phyloP scores from a whole-genome alignment of 192 early-diverging fungal species.

The Coemansia sp. region DNA sequence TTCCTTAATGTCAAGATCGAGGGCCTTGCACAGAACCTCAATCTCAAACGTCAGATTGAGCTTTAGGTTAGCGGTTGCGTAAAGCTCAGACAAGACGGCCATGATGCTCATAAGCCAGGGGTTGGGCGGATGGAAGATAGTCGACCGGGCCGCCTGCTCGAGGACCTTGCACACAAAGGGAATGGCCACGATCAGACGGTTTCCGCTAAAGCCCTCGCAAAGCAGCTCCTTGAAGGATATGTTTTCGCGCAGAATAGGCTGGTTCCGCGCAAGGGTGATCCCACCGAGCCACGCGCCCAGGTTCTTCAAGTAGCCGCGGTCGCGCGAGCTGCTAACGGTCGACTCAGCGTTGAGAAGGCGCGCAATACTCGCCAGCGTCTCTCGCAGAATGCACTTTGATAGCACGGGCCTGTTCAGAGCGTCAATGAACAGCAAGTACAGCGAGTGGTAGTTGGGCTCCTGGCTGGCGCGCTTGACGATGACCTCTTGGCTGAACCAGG shows the following conservation, averaged over 20 bases:
- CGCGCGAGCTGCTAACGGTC: constrained; percentile 83
- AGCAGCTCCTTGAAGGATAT: constrained; percentile 92
- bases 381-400: constrained; percentile 74
- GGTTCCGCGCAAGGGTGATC: constrained; percentile 94
- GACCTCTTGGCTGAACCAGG: constrained; percentile 96
- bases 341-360: constrained; percentile 91
- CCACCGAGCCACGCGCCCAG: constrained; percentile 96
- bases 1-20: constrained; percentile 79
- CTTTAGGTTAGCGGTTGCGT: constrained; percentile 90
- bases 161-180: constrained; percentile 98
- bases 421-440: constrained; percentile 86
- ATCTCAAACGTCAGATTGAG: constrained; percentile 97
- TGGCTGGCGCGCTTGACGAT: constrained; percentile 94
- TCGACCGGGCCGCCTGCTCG: constrained; percentile 80
- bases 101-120: constrained; percentile 98
- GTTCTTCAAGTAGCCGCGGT: constrained; percentile 90
- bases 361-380: constrained; percentile 85
- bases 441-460: constrained; percentile 94
- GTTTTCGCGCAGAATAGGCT: constrained; percentile 94
- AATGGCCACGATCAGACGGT: constrained; percentile 90
- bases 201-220: constrained; percentile 85
- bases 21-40: constrained; percentile 94
- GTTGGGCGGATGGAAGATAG: constrained; percentile 92
- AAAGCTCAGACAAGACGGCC: constrained; percentile 87
- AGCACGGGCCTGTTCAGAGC: constrained; percentile 67